Base-by-base conservation (phyloP, 164 flowering plant genomes). In the Euptelea pleiosperma region DNA sequence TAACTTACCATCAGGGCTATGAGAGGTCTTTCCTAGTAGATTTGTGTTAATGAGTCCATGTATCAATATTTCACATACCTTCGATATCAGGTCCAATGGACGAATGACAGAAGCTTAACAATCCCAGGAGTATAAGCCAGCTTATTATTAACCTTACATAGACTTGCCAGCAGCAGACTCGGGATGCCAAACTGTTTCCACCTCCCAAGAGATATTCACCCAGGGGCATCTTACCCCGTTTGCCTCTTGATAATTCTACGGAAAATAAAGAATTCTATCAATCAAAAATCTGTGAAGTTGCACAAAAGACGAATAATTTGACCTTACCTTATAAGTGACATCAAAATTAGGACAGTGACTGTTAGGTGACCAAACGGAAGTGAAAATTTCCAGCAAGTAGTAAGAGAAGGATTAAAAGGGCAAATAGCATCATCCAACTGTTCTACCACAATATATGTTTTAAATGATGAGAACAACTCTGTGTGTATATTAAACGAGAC, bases 81-180 rank as follows among this genome's bases (percentile, higher is more conserved):
- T 82, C 82, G 39, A 73, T 34, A 72, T 79, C 78, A 31, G 84
- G 78, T n/a, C 54, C 77, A 10, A 16, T 65, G 9, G 72, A 64
- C 46, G 79, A 60, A 57, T 64, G 36, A 43, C 72, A 50, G 21
- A 69, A 12, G 35, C 48, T 62, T 41, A 73, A 7, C 28, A 69
- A 24, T 25, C 61, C 1, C 24, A 75, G 37, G 26, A 79, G 43
- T 6, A 77, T 39, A 26, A 82, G 54, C 48, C 70, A 75, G 33
- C 15, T 33, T 16, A 68, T 39, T 29, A 67, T 42, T 39, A 63
- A 50, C 46, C 25, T 60, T 28, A 52, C 24, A 57, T 46, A 43
- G 47, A 57, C 35, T 35, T 48, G 35, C 67, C 66, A 57, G 30
- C 46, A 39, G 26, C 34, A 54, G 16, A 39, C 48, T 22, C 64